Evolutionary conservation across 2,329 filamentous ascomycete genomes (phyloP), one percentile per base, ranked within the genome.

Genomic region (Cladosporium sp.): DNA sequence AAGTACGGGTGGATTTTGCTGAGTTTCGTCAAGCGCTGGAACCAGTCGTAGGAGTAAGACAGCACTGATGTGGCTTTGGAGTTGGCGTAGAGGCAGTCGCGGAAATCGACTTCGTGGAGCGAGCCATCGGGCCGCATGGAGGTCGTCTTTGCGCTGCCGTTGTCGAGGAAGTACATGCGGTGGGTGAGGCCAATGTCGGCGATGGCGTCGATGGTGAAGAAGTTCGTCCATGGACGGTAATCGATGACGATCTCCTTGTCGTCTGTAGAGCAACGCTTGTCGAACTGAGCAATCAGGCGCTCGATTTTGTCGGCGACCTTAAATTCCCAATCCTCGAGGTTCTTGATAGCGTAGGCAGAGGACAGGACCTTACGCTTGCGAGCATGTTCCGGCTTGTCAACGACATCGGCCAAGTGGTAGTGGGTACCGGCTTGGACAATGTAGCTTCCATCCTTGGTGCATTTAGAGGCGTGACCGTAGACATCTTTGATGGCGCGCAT

Each of bases 201-300:
- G 37, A 40, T 40, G 6, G 37, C 37, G 7, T 54, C 56, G 17
- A 47, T 40, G 29, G 55, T 54, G 44, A 57, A 49, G 8, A 57
- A 49, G 32, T 50, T 51, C 29, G 11, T 20, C 37, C 37, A 40
- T 8, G 20, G 19, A 12, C n/a, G 20, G 8, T 3, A 40, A 9
- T 40, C 37, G 3, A 40, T 4, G 2, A 9, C 9, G 5, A 27
- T 8, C 4, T 34, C 32, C 12, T 34, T 13, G 4, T 5, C 6
- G 13, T 13, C 32, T 13, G 32, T 4, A 4, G 22, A 5, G 22
- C 22, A 27, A 13, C 4, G 32, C 4, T 34, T 15, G 12, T 34
- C 32, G 32, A 34, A 13, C 12, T 6, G 6, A 4, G 12, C n/a
- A 13, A 34, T 5, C 12, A 34, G 32, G 5, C n/a, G 11, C 6